Conservation (phyloP, 2,329 filamentous ascomycete genomes). For the Xylariales sp. region DNA sequence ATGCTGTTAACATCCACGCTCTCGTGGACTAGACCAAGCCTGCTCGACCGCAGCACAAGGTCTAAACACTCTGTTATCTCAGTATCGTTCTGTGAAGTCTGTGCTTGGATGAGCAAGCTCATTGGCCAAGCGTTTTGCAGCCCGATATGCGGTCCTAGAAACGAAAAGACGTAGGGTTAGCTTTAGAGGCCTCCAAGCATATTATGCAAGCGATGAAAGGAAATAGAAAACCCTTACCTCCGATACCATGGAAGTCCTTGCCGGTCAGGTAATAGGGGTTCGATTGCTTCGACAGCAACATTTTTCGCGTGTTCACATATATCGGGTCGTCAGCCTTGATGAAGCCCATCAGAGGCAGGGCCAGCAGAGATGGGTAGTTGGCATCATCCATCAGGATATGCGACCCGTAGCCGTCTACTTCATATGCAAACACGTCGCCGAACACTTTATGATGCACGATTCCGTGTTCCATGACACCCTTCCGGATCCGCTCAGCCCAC, state of each 20-base stretch:
- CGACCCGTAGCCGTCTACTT: conserved; percentile 83
- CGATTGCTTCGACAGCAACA: conserved; percentile 66
- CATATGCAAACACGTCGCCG: conserved; percentile 78
- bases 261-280: conserved; percentile 91
- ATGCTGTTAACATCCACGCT: conserved; percentile 75
- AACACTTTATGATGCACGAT: conserved; percentile 72
- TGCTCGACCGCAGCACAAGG: conserved; percentile 70
- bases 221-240: conserved; percentile 52
- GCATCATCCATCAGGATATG: conserved; percentile 85
- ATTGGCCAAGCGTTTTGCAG: conserved; percentile 95
- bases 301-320: conserved; percentile 82
- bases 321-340: conserved; percentile 58
- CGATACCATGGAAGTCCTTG: conserved; percentile 77
- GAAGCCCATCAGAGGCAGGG: conserved; percentile 76
- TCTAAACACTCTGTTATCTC: conserved; percentile 75
- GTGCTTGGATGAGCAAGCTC: conserved; percentile 85
- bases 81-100: conserved; percentile 77
- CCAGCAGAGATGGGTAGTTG: conserved; percentile 77
- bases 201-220: too few relatives aligned
- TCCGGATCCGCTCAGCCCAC: conserved; percentile 59
- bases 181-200: too few relatives aligned
- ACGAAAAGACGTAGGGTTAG: too few relatives aligned
- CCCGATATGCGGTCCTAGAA: conserved; percentile 67
- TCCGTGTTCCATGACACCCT: conserved; percentile 81
- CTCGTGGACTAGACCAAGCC: conserved; percentile 83